These are phyloP conservation scores for Globisporangium canariense DNA, from an alignment of 352 stramenopile genomes.

Conservation along the genomic window DNA sequence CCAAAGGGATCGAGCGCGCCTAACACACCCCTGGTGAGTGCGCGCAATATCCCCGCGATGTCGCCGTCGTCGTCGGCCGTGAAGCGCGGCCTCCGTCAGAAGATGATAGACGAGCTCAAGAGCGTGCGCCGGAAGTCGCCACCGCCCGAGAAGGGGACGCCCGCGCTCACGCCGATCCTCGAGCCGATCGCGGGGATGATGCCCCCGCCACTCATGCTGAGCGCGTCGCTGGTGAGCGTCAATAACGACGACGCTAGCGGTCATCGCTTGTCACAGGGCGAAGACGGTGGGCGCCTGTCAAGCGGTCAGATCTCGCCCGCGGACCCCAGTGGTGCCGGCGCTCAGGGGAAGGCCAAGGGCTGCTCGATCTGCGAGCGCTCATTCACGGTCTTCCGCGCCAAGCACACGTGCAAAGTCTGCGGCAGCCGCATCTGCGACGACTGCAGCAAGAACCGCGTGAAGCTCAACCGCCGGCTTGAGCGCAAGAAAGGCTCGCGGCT, in stretches of 20 bases:
- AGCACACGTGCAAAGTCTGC: conserved; percentile 81
- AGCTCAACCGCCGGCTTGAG: conserved; percentile 62
- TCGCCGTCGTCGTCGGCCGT: conserved; percentile 11
- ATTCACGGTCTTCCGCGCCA: conserved; percentile 75
- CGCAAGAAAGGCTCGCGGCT: conserved; percentile 69
- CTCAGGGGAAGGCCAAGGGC: conserved; percentile 20
- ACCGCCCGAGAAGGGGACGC: conserved; percentile 17
- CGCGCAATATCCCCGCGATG: conserved; percentile 10
- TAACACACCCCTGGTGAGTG: conserved; percentile 1
- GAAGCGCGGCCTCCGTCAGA: conserved; percentile 40
- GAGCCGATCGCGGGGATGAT: conserved; percentile 15
- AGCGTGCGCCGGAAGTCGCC: conserved; percentile 44
- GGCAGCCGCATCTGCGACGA: conserved; percentile 72
- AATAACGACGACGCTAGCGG: background rate
- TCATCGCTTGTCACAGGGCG: background rate
- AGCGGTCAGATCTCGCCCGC: conserved; percentile 15
- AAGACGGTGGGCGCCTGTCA: conserved; percentile 6
- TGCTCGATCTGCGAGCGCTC: conserved; percentile 68
- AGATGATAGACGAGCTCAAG: conserved; percentile 70
- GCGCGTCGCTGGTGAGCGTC: background rate
- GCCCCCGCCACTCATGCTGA: conserved; percentile 33
- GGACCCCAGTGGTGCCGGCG: background rate
- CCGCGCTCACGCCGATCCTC: conserved; percentile 22
- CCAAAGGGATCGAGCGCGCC: background rate
- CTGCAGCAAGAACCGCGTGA: conserved; percentile 81